Evolutionary conservation across 2,329 filamentous ascomycete species (phyloP), one percentile per base, ranked within the genome.

Genomic region (Hypoxylon sp.): DNA sequence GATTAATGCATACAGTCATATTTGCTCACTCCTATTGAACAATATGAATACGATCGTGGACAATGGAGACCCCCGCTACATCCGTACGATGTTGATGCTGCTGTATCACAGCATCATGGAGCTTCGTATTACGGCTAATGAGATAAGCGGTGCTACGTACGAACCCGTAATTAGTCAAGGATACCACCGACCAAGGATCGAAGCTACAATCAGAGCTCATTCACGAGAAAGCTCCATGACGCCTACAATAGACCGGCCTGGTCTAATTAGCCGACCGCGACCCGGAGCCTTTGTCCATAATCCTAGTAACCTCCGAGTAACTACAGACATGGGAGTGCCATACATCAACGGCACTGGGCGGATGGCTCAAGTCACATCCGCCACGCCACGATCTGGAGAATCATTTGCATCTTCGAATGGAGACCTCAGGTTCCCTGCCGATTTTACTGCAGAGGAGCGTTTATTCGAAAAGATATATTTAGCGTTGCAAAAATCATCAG

Each of bases 381-480:
- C 85, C n/a, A 97, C 93, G 0, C 93, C 93, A 49, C 89, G 92
- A 23, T 97, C 93, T 6, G 92, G 91, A 46, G 93, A 97, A 74
- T 93, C 92, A 0, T 97, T 96, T 76, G 85, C 84, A 1, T 89
- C 90, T 0, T 82, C 84, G 3, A 83, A 83, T 62, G 80, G 78
- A 11, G 78, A 83, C 59, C 81, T 83, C 30, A 83, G 86, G 45
- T 85, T 85, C 46, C 84, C 88, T 48, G 85, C 82, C 9, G 91
- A 93, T 55, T 87, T 90, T 53, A 87, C 86, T 2, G 91, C 93
- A 70, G 93, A 97, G 69, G 93, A 97, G 73, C 86, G 87, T 14
- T 86, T 90, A 28, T 97, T 97, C 72, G 94, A 97, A 69, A 88
- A 85, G 67, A 93, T 98, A 21, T 97, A 93, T 80, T 77, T 93